Percentiles rank a stretch among this genome's conserved stretches.
These are phyloP conservation scores for Geotrichum candidum DNA, from an alignment of 1,139 yeast genomes.

Conservation along the genomic window DNA sequence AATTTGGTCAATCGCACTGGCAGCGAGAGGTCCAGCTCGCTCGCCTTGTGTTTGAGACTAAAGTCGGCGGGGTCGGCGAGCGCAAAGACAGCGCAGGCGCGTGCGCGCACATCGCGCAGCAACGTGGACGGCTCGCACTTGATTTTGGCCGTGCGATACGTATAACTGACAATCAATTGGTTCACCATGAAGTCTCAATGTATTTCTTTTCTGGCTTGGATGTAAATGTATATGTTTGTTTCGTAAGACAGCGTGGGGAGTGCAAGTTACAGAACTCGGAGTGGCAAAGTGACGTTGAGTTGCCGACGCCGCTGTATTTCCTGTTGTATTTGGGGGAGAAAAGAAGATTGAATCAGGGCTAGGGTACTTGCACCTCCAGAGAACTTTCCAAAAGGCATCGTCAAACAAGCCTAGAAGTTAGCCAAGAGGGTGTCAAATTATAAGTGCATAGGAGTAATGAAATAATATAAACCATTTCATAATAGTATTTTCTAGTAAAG, in stretches of 20 bases:
- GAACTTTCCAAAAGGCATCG: too few species aligned
- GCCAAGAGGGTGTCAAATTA: too few species aligned
- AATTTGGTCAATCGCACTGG: conserved; percentile 29
- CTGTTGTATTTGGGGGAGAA: not conserved
- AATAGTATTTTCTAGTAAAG: too few species aligned
- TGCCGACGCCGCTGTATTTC: not conserved
- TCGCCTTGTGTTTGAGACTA: conserved; percentile 20
- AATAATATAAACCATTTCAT: too few species aligned
- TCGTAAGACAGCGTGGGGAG: not conserved
- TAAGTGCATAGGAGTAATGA: too few species aligned
- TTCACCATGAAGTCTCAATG: conserved; percentile 8
- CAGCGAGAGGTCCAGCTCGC: conserved; percentile 23
- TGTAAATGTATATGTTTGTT: not conserved
- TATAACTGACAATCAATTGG: conserved; percentile 20
- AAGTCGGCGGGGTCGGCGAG: conserved; percentile 23
- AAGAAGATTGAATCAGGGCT: not conserved
- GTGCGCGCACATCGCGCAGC: conserved; percentile 26
- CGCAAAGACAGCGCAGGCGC: conserved; percentile 25
- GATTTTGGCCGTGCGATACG: conserved; percentile 24
- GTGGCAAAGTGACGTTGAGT: not conserved
- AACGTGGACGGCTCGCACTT: conserved; percentile 27
- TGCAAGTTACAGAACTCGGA: not conserved
- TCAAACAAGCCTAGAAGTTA: too few species aligned
- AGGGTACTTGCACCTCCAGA: not conserved
- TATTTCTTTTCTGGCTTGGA: not conserved